A percentile compares a stretch with the other conserved stretches of the same genome.
Evolutionary conservation across 2,329 filamentous ascomycete genomes (phyloP).

Genomic region (Alternaria conjuncta): DNA sequence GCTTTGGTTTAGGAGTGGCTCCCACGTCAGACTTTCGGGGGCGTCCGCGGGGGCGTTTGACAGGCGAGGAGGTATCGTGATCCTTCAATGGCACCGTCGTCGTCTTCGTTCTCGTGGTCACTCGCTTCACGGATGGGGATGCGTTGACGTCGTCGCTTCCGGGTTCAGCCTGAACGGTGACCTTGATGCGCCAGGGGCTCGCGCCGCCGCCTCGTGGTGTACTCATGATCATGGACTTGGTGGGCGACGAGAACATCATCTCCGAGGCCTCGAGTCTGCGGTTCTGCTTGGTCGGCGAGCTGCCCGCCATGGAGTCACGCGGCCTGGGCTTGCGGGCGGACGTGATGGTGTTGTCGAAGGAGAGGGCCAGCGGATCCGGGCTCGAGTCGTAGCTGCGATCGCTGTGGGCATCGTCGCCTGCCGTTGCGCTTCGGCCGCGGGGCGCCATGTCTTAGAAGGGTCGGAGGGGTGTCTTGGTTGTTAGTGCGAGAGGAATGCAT

Average conservation of each 20-base stretch:
- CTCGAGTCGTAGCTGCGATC: slow-evolving; percentile 42
- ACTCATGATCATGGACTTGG: slow-evolving; percentile 55
- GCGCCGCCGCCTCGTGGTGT: slow-evolving; percentile 47
- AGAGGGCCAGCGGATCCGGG: slow-evolving; percentile 46
- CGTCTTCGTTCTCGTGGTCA: slow-evolving; percentile 42
- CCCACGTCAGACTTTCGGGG: slow-evolving; percentile 46
- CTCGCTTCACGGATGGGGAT: slow-evolving; percentile 39
- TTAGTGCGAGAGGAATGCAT: slow-evolving; percentile 17
- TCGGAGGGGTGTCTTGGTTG: slow-evolving; percentile 13
- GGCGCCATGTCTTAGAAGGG: slow-evolving; percentile 30
- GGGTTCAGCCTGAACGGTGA: slow-evolving; percentile 58
- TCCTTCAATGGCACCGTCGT: slow-evolving; percentile 53
- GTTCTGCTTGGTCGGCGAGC: slow-evolving; percentile 42
- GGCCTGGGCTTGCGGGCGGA: slow-evolving; percentile 25
- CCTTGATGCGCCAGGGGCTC: slow-evolving; percentile 58
- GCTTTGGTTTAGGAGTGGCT: slow-evolving; percentile 35
- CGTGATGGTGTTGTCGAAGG: slow-evolving; percentile 32
- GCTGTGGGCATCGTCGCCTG: slow-evolving; percentile 19
- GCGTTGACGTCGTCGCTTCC: slow-evolving; percentile 42
- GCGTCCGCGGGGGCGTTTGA: slow-evolving; percentile 45
- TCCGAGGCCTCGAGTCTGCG: slow-evolving; percentile 23
- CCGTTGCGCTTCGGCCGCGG: slow-evolving; percentile 22
- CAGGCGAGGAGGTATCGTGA: slow-evolving; percentile 44
- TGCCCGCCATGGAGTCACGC: slow-evolving; percentile 33
- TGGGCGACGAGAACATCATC: slow-evolving; percentile 44